Base-by-base conservation (phyloP, 441 rosid species). In the Adansonia madagascariensis region DNA sequence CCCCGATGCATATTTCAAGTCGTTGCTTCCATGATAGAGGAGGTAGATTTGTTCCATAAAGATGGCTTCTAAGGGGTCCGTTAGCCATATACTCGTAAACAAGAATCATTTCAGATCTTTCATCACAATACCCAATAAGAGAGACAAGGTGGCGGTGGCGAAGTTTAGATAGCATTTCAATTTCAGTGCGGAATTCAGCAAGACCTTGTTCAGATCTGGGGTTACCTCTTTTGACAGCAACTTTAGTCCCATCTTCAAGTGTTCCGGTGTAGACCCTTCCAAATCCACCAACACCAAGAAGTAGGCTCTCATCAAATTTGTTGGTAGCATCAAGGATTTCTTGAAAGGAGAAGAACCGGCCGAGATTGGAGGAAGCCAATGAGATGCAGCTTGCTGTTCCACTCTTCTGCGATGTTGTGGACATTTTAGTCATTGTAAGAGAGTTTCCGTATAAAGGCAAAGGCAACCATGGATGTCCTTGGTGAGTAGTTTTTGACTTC, bases 181-280 rank as follows among this genome's bases (percentile, higher is more conserved):
- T 96, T 88, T 96, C 99, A 0, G 99, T 96, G 78, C 97, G 88
- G 84, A 96, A 96, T 87, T 96, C 99, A 60, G 98, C 97, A 79
- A 96, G 91, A 69, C 99, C 99, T 88, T 96, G 99, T 70, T 96
- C 99, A 0, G 99, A 96, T 82, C 97, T 84, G 31, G 99, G 98
- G 79, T 94, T 96, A 44, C 98, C 98, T 90, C 99, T 80, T 82
- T 96, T 96, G 60, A 96, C 97, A 6, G 99, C 99, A 7, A 93
- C 89, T 67, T 85, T 86, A 17, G 95, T 94, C 14, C 96, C 97
- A 55, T 93, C 98, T 64, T 96, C 99, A 50, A 96, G 84, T 39
- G 91, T 91, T 74, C 98, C 99, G 74, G 91, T 89, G 79, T 94
- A 96, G 46, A 96, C 99, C 76, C 97, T 87, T 9, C 99, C 99